Evolutionary conservation across 768 basidiomycete genomes (phyloP).

Genomic region (Psilocybe cubensis): DNA sequence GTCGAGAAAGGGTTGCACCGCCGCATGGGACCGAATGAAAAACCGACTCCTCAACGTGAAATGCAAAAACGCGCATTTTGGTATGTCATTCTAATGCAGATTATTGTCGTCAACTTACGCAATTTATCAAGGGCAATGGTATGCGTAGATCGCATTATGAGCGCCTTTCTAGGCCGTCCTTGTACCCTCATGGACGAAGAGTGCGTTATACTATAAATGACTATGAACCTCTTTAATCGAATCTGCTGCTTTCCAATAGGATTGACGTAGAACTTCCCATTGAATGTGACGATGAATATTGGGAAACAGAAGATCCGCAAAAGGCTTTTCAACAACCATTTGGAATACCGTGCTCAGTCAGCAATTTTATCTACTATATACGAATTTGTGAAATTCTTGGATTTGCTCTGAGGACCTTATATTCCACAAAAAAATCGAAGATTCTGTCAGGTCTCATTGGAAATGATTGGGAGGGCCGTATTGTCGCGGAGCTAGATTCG

Average conservation of each 20-base stretch:
- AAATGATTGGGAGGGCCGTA: slow-evolving; percentile 57
- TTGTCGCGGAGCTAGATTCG: slow-evolving; percentile 66
- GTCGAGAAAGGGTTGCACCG: slow-evolving; percentile 70
- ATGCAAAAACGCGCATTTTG: slow-evolving; percentile 65
- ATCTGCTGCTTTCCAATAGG: slow-evolving; percentile 31
- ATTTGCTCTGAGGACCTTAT: slow-evolving; percentile 63
- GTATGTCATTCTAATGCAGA: slow-evolving; percentile 26
- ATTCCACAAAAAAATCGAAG: slow-evolving; percentile 45
- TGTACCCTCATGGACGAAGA: slow-evolving; percentile 74
- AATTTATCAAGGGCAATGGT: slow-evolving; percentile 31
- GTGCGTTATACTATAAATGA: slow-evolving; percentile 32
- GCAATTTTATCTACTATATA: slow-evolving; percentile 55
- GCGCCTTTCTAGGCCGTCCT: slow-evolving; percentile 64
- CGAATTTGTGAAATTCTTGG: slow-evolving; percentile 67
- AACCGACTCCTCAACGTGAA: slow-evolving; percentile 51
- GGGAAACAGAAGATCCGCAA: slow-evolving; percentile 48
- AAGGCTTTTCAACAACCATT: slow-evolving; percentile 65
- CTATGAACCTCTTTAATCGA: background rate
- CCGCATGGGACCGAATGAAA: slow-evolving; percentile 38
- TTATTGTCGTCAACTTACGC: background rate
- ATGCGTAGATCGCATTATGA: slow-evolving; percentile 35
- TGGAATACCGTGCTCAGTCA: slow-evolving; percentile 54
- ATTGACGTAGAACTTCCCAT: slow-evolving; percentile 69
- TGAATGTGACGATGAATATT: slow-evolving; percentile 57
- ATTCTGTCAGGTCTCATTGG: slow-evolving; percentile 42